A percentile compares a stretch with the other conserved stretches of the same genome.
These are phyloP conservation scores for Pelargonium citronellum DNA, from an alignment of 441 rosid species.

Conservation along the genomic window DNA sequence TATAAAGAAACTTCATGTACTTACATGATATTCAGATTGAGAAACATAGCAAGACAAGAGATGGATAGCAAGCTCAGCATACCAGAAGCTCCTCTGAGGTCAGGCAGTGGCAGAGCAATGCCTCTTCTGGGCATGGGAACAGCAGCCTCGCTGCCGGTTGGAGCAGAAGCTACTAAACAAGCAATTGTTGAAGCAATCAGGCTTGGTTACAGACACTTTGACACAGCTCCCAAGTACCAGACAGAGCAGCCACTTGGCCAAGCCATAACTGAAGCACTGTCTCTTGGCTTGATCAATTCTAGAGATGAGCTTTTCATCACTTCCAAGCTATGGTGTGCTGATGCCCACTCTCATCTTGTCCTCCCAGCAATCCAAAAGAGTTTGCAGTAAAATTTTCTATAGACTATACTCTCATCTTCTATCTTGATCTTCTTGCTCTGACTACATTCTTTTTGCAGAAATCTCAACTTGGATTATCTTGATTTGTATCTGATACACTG, in stretches of 20 bases:
- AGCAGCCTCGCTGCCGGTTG: no score
- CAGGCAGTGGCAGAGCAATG: no score
- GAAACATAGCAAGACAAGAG: no score
- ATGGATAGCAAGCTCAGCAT: no score
- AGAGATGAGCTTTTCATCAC: conserved; percentile 15
- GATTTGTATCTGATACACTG: conserved; percentile 28
- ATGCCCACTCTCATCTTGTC: conserved; percentile 12
- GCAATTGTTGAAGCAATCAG: conserved; percentile 10
- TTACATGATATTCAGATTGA: no score
- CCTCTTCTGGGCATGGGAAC: no score
- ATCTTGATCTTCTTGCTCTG: background rate
- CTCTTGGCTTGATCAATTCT: conserved; percentile 11
- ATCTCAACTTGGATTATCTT: conserved; percentile 17
- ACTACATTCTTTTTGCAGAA: conserved; percentile 9
- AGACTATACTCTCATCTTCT: background rate
- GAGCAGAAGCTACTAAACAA: background rate
- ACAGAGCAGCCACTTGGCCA: conserved; percentile 15
- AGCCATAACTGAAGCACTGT: conserved; percentile 11
- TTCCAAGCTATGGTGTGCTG: conserved; percentile 15
- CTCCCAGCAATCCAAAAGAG: conserved; percentile 12
- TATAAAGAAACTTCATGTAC: no score
- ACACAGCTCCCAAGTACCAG: conserved; percentile 15
- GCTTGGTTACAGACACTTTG: conserved; percentile 22
- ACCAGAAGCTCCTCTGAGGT: no score
- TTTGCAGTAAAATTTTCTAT: conserved; percentile 17